phyloP scores from a whole-genome alignment of 257 asterid genomes.

The Catharanthus roseus region DNA sequence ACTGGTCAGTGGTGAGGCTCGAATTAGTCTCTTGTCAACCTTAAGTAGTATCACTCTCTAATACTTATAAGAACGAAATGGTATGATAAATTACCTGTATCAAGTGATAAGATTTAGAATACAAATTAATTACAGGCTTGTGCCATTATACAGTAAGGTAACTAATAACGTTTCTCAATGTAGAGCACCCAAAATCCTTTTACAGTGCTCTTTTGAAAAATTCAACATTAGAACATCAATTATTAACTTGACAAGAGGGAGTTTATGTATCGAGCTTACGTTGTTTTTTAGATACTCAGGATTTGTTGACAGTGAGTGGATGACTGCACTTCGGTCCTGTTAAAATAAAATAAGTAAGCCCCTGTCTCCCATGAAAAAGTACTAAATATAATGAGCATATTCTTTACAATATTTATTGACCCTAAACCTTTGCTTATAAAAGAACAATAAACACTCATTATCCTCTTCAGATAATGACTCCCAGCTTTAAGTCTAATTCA shows the following conservation, averaged over 20 bases:
- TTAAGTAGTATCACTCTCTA: background rate
- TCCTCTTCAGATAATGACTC: background rate
- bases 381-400: background rate
- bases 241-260: background rate
- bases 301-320: constrained; percentile 82
- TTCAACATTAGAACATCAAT: background rate
- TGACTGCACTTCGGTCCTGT: constrained; percentile 84
- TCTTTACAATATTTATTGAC: background rate
- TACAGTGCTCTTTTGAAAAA: background rate
- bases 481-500: background rate
- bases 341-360: constrained; percentile 9
- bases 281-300: constrained; percentile 86
- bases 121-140: background rate
- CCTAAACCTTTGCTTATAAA: background rate
- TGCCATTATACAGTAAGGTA: background rate
- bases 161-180: background rate
- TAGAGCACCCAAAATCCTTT: background rate
- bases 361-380: background rate
- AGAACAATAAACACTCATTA: background rate
- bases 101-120: background rate
- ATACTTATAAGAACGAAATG: background rate
- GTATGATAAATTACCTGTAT: background rate
- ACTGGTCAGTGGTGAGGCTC: background rate
- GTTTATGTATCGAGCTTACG: constrained; percentile 29
- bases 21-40: background rate